A percentile compares a stretch with the other conserved stretches of the same genome.
Evolutionary conservation across 345 rosid species (phyloP).

Genomic region (Raphanus raphanistrum): DNA sequence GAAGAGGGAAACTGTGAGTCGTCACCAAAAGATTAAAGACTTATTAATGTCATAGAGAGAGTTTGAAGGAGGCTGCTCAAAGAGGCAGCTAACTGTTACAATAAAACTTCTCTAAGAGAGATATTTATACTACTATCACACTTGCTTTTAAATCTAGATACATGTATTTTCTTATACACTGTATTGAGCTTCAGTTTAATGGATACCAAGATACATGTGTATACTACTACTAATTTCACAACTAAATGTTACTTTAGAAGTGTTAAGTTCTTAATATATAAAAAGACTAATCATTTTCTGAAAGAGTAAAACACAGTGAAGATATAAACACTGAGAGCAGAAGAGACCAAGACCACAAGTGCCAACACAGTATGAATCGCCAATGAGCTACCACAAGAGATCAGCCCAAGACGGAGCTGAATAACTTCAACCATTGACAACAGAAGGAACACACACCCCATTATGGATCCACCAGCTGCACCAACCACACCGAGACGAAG

Average conservation of each 20-base stretch:
- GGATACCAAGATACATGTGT: too few species aligned
- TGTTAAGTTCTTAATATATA: neutral
- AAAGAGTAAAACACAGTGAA: constrained; percentile 39
- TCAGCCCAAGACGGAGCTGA: constrained; percentile 33
- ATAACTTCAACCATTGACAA: constrained; percentile 37
- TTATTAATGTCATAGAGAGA: neutral
- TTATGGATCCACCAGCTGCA: constrained; percentile 32
- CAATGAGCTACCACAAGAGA: constrained; percentile 30
- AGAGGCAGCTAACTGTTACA: neutral
- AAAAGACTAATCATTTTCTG: constrained; percentile 26
- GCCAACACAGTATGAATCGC: constrained; percentile 28
- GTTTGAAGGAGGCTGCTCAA: neutral
- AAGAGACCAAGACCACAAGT: constrained; percentile 36
- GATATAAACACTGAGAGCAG: constrained; percentile 34
- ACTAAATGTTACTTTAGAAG: neutral
- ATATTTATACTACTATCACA: neutral
- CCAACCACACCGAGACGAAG: constrained; percentile 38
- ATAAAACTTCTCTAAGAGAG: neutral
- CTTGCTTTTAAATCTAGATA: neutral
- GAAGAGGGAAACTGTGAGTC: neutral
- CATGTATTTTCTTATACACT: neutral
- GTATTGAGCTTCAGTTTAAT: neutral
- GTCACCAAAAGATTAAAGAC: neutral
- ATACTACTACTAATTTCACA: neutral
- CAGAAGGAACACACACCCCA: constrained; percentile 32